phyloP scores from a whole-genome alignment of 306 rosid genomes.

The Quercus variabilis region DNA sequence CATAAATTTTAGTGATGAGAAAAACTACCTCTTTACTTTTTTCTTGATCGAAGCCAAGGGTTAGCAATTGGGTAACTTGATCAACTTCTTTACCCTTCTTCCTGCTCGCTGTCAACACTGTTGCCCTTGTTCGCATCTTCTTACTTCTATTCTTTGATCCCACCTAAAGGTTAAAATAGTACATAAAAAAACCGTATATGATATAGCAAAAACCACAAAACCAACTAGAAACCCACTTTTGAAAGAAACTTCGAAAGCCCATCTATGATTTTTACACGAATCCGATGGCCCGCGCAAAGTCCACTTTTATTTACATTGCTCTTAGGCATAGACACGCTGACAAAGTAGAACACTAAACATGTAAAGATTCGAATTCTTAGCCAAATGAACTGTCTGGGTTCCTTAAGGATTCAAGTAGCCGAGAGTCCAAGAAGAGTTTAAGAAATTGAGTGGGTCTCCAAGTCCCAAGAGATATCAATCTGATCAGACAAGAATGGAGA shows the following conservation, averaged over 20 bases:
- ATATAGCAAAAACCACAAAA: too few species aligned
- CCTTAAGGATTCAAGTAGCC: constrained; percentile 13
- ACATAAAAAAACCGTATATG: not conserved
- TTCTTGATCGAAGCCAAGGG: not conserved
- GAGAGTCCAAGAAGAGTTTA: not conserved
- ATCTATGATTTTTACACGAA: not conserved
- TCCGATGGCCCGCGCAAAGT: too few species aligned
- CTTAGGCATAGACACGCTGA: not conserved
- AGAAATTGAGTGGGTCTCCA: constrained; percentile 14
- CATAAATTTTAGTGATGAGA: not conserved
- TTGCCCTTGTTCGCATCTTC: not conserved
- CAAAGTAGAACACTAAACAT: not conserved
- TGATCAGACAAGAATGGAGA: not conserved
- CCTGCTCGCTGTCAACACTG: not conserved
- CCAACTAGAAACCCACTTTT: too few species aligned
- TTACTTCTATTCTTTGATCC: not conserved
- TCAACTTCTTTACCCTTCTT: constrained; percentile 1
- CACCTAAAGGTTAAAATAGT: constrained; percentile 11
- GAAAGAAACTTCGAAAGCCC: not conserved
- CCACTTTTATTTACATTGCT: too few species aligned
- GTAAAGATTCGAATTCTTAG: not conserved
- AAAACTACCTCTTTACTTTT: constrained; percentile 21
- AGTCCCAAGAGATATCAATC: constrained; percentile 21
- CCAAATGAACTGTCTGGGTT: constrained; percentile 14
- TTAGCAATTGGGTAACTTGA: constrained; percentile 3